These are phyloP conservation scores for Microdochium trichocladiopsis DNA, from an alignment of 2,329 filamentous ascomycete species.

Conservation along the genomic window DNA sequence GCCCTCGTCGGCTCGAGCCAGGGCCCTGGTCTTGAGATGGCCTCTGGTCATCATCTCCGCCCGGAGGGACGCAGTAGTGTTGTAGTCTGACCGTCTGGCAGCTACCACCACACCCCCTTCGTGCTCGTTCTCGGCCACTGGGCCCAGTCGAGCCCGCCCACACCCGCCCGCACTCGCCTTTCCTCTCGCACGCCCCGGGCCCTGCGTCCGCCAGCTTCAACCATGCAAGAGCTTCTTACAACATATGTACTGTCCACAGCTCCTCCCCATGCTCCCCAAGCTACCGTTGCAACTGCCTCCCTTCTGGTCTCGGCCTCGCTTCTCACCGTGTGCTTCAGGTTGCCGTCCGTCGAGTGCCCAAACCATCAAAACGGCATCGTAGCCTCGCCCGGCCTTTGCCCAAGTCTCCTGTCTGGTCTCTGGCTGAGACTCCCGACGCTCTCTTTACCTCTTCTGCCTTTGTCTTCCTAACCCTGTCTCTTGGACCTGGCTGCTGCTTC, in stretches of 20 bases:
- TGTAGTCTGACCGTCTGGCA: neutral
- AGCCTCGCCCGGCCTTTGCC: neutral
- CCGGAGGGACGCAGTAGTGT: neutral
- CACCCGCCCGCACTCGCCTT: neutral
- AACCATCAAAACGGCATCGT: neutral
- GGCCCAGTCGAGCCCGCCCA: neutral
- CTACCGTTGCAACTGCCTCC: neutral
- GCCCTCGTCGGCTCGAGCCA: neutral
- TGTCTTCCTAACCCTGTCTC: neutral
- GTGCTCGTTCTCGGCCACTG: neutral
- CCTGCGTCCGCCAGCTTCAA: neutral
- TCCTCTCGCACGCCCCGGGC: neutral
- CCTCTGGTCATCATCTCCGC: constrained; percentile 1
- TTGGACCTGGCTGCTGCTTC: neutral
- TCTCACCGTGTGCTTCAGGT: neutral
- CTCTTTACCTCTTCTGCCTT: neutral
- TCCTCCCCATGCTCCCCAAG: neutral
- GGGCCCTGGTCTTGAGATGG: neutral
- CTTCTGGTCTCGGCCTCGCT: neutral
- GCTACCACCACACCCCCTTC: neutral
- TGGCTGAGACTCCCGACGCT: neutral
- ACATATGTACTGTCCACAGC: neutral
- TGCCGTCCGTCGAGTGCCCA: neutral
- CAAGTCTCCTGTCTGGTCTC: neutral
- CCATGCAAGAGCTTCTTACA: neutral